Percentiles rank a stretch among this genome's conserved stretches.
phyloP scores from a whole-genome alignment of 1,139 yeast genomes.

The Hyphopichia fennica region DNA sequence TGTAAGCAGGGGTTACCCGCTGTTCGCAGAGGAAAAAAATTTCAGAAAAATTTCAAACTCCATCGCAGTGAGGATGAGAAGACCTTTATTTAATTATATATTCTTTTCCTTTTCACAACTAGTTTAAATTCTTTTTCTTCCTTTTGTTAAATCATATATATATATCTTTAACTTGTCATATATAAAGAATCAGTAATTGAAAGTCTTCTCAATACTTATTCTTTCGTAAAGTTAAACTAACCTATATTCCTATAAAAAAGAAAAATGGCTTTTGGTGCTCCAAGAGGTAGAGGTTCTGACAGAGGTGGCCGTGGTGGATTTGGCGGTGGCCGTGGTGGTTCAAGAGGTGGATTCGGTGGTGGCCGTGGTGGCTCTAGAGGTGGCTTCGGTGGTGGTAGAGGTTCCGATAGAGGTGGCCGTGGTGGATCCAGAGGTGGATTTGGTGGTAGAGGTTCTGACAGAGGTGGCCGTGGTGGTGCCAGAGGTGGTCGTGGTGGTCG shows the following conservation, averaged over 20 bases:
- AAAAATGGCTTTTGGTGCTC: conserved; percentile 28
- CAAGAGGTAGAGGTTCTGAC: conserved; percentile 53
- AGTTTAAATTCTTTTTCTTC: background rate
- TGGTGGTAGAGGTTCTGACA: conserved; percentile 39
- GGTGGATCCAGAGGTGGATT: conserved; percentile 46
- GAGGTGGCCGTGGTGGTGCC: conserved; percentile 44
- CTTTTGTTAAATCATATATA: background rate
- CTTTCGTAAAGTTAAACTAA: background rate
- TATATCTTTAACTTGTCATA: background rate
- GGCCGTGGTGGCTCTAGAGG: conserved; percentile 26
- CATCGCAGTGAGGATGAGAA: conserved; percentile 1
- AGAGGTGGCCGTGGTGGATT: conserved; percentile 46
- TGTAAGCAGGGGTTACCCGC: conserved; percentile 6
- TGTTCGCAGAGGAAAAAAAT: background rate
- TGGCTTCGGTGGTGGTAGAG: conserved; percentile 27
- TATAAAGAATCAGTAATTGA: background rate
- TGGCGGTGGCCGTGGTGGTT: conserved; percentile 26
- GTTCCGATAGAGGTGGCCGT: conserved; percentile 35
- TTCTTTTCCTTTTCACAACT: background rate
- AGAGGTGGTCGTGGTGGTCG: conserved; percentile 66
- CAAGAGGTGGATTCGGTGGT: conserved; percentile 28
- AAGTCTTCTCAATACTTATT: no score
- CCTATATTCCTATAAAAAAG: background rate
- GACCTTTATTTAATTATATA: background rate
- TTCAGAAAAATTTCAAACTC: background rate